Evolutionary conservation across 306 rosid genomes (phyloP).

Genomic region (Inga oerstediana): DNA sequence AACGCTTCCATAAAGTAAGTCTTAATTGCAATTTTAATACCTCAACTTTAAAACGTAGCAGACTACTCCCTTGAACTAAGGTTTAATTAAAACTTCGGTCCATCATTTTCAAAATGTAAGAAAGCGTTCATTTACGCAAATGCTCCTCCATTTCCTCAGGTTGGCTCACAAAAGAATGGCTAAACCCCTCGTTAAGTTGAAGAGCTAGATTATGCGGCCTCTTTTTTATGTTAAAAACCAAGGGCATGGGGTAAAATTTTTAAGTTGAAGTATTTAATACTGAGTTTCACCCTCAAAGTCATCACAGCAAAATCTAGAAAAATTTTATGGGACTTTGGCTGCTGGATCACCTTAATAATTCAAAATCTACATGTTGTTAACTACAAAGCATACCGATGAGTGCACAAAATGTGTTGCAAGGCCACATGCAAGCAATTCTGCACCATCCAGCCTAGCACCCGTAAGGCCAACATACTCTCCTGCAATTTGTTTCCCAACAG

Average conservation of each 20-base stretch:
- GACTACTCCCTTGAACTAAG: background rate
- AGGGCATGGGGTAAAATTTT: background rate
- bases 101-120: background rate
- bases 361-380: background rate
- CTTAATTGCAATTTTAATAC: background rate
- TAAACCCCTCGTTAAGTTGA: background rate
- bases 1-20: background rate
- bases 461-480: slow-evolving; percentile 96
- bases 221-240: background rate
- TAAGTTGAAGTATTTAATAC: background rate
- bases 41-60: background rate
- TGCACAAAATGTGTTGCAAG: slow-evolving; percentile 96
- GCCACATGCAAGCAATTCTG: slow-evolving; percentile 94
- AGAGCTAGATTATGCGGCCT: background rate
- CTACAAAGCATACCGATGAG: slow-evolving; percentile 57
- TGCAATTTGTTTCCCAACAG: slow-evolving; percentile 49
- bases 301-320: background rate
- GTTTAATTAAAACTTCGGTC: background rate
- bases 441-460: slow-evolving; percentile 90
- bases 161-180: background rate
- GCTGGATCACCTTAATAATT: background rate
- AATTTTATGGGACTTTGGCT: background rate
- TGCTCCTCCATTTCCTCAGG: background rate
- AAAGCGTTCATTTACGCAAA: background rate
- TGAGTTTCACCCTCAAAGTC: background rate